A percentile compares a stretch with the other conserved stretches of the same genome.
These are phyloP conservation scores for Cryptosporidium felis DNA, from an alignment of 169 alveolate species.

Conservation along the genomic window DNA sequence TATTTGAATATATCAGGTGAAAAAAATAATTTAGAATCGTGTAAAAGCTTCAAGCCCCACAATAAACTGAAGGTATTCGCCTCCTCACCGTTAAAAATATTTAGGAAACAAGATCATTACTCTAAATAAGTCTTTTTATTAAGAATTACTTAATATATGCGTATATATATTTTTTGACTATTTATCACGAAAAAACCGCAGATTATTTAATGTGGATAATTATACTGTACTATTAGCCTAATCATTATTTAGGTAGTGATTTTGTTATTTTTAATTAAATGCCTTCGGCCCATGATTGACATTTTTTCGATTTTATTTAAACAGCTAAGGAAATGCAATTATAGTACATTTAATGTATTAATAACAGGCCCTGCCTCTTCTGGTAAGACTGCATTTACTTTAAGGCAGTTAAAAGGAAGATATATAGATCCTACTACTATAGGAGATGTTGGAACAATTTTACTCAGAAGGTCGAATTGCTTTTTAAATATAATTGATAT, in stretches of 20 bases:
- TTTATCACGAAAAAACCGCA: no score
- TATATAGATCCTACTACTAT: conserved; percentile 41
- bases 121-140: background rate
- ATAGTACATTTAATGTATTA: conserved; percentile 14
- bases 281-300: no score
- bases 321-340: background rate
- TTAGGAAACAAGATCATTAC: conserved; percentile 1
- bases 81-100: conserved; percentile 31
- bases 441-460: background rate
- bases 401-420: conserved; percentile 38
- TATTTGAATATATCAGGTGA: no score
- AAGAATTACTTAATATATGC: background rate
- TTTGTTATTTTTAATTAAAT: no score
- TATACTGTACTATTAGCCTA: no score
- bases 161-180: background rate
- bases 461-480: conserved; percentile 7
- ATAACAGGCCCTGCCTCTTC: conserved; percentile 67
- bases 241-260: no score
- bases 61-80: background rate
- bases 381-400: conserved; percentile 41
- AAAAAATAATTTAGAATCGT: conserved; percentile 1
- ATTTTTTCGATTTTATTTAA: background rate
- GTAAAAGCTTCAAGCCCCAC: background rate
- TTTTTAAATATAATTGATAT: background rate
- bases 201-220: conserved; percentile 8